Evolutionary conservation across 345 rosid genomes (phyloP), one percentile per base, ranked within the genome.

Genomic region (Geranium rotundifolium): DNA sequence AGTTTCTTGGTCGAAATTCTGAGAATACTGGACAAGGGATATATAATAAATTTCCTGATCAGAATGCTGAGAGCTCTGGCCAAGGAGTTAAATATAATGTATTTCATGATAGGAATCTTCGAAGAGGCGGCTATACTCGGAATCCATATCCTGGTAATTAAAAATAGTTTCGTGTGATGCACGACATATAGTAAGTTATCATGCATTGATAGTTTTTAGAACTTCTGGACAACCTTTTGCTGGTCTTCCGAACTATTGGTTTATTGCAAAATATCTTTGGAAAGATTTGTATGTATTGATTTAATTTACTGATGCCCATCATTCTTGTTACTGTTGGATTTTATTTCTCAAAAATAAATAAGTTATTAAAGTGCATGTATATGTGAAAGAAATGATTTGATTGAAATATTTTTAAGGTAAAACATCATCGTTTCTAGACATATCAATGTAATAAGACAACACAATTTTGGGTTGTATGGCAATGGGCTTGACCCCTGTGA

Each of bases 121-220:
- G 73, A 67, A 82, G 82, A 65, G 82, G 78, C 67, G 80, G 80
- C 66, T 70, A 80, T 74, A 54, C 66, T 63, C 82, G 77, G 58
- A 67, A 63, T 67, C 9, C 71, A 66, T 46, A 71, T 15, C 75
- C 81, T 62, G 74, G 80, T 64, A 79, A 75, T 77, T 46, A 46
- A 9, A 46, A 7, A 46, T 46, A 23, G 27, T 23, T 23, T 23
- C 27, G 27, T 23, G 27, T 23, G 27, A 23, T 23, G 27, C 27
- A 23, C 27, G 27, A 2, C 27, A 23, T 23, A 23, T 23, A 23
- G 2, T 23, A 23, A 23, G 14, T 46, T 10, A 9, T 7, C 10
- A 46, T 46, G 15, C 16, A 46, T 37, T 46, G 14, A 46, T 10
- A 46, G 52, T 46, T 9, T 10, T 46, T 3, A 46, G 13, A 46